Percentiles rank a stretch among this genome's conserved stretches.
Conservation (phyloP, 2,329 filamentous ascomycete species). For the Diaporthe citri region DNA sequence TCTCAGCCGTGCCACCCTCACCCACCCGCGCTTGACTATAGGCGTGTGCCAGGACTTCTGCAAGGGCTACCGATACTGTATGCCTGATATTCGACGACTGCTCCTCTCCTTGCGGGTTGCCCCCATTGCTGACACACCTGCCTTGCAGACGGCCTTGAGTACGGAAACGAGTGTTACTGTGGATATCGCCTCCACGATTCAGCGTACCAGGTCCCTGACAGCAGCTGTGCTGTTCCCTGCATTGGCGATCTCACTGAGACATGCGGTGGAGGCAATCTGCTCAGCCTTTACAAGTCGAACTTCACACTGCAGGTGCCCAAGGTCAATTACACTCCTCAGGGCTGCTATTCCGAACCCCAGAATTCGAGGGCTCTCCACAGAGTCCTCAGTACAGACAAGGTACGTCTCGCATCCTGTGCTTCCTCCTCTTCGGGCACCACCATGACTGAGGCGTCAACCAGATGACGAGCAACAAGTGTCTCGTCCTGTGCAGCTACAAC, state of each 20-base stretch:
- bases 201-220: constrained; percentile 39
- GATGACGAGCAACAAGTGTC: constrained; percentile 33
- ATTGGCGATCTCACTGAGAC: constrained; percentile 41
- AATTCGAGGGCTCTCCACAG: constrained; percentile 8
- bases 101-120: not conserved
- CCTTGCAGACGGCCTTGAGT: constrained; percentile 46
- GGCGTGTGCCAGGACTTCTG: constrained; percentile 52
- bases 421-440: not conserved
- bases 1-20: not conserved
- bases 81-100: constrained; percentile 41
- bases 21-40: constrained; percentile 50
- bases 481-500: constrained; percentile 21
- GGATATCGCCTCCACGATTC: constrained; percentile 40
- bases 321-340: constrained; percentile 5
- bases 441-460: not conserved
- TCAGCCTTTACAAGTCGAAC: constrained; percentile 23
- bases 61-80: constrained; percentile 51
- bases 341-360: constrained; percentile 20
- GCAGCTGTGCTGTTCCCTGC: constrained; percentile 44
- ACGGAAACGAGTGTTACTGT: constrained; percentile 52
- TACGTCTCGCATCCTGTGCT: not conserved
- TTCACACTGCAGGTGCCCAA: constrained; percentile 20
- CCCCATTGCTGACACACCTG: not conserved
- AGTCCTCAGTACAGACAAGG: constrained; percentile 13
- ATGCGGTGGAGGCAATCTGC: constrained; percentile 44